Evolutionary conservation across 2,329 filamentous ascomycete genomes (phyloP), one percentile per base, ranked within the genome.

Genomic region (Diaporthe nobilis): DNA sequence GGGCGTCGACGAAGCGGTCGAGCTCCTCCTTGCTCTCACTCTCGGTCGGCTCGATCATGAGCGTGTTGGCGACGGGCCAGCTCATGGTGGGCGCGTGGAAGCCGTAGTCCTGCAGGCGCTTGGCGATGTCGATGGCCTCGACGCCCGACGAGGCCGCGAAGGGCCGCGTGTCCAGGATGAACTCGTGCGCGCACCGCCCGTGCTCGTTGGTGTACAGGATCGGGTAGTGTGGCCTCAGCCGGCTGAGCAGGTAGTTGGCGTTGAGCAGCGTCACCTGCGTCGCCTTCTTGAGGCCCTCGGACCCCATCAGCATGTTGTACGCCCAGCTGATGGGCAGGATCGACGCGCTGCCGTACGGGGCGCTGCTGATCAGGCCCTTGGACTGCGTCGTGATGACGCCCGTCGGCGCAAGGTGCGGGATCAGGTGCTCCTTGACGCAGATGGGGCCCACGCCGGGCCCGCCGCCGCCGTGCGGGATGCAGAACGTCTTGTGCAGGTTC

Each of bases 401-500:
- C 55, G 76, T 82, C 25, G 90, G 91, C 6, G 96, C 95, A 20
- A 98, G 89, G 88, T 92, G 95, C 8, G 92, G 91, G 9, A 90
- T 86, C 68, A 98, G 91, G 81, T 97, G 94, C 77, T 92, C 86
- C 83, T 96, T 97, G 73, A 98, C 96, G 82, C 95, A 96, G 79
- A 98, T 98, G 72, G 96, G 96, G 2, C 96, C 96, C 51, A 98
- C 95, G 81, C 96, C 96, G 13, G 96, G 96, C 22, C 96, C 96
- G 78, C 96, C 96, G 78, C 96, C 96, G 73, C 96, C 96, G 85
- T 98, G 96, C 63, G 96, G 96, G 81, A 98, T 98, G 84, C 96
- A 98, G 89, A 98, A 98, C 4, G 96, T 98, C 90, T 98, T 98
- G 91, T 98, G 96, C 57, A 98, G 90, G 85, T 98, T 98, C 76